Evolutionary conservation across 768 basidiomycete species (phyloP), one percentile per base, ranked within the genome.

Genomic region (Dacryopinax spathularia): DNA sequence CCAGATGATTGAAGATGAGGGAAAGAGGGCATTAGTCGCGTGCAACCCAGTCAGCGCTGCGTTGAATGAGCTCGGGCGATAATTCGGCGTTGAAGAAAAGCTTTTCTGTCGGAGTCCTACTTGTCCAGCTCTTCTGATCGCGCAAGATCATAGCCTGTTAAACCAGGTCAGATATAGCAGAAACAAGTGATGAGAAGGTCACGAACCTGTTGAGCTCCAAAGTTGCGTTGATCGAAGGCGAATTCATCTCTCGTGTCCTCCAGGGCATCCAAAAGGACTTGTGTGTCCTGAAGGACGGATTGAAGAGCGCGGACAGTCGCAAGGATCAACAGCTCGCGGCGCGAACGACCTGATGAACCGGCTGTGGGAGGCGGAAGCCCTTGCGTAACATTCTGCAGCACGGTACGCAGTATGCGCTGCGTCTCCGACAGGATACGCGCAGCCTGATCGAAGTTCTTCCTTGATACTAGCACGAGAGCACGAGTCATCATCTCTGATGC

Each of bases 401-500:
- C 91, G 0, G 91, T 94, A 69, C 91, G 86, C 73, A 98, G 76
- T 69, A 98, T 97, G 56, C 91, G 81, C 74, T 88, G 90, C 64
- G 96, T 93, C 79, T 93, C 91, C 41, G 81, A 82, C 75, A 96
- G 81, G 63, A 98, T 88, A 70, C 89, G 88, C 70, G 88, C 87
- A 1, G 95, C 96, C 67, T 94, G 92, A 0, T 85, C 79, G 75
- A 85, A 89, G 72, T 97, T 96, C 72, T 92, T 84, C 69, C 93
- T 79, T 37, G 91, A 89, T 61, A 96, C 93, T 44, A 98, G 82
- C 33, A 98, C 88, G 33, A 99, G 81, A 18, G 88, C 87, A 12
- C 96, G 85, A 1, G 93, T 93, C 72, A 98, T 92, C 92, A 98
- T 98, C 74, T 98, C 96, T 29, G 88, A 89, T 27, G 92, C 89